Percentiles rank a stretch among this genome's conserved stretches.
Conservation (phyloP, 108 stramenopile genomes). For the Aurantiochytrium sp. region DNA sequence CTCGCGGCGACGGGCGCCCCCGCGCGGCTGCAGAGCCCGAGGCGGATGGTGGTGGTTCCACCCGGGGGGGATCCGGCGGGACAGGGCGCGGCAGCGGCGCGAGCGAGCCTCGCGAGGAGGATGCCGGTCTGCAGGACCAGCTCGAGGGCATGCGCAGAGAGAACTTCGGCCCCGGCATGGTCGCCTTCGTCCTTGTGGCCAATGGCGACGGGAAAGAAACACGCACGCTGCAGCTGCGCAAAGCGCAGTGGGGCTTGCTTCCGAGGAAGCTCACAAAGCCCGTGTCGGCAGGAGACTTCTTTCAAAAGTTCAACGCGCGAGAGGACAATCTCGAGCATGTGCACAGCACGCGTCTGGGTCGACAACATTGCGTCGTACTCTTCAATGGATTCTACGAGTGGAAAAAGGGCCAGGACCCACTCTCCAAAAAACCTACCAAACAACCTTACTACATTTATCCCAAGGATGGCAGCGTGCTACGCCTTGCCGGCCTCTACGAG, state of each 20-base stretch:
- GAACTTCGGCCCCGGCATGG: neutral
- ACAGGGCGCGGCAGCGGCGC: neutral
- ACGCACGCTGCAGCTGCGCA: neutral
- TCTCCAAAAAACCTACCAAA: neutral
- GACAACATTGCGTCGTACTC: slow-evolving; percentile 1
- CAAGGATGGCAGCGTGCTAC: neutral
- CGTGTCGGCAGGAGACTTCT: neutral
- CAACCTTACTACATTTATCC: slow-evolving; percentile 10
- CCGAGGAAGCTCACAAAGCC: neutral
- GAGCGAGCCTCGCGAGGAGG: neutral
- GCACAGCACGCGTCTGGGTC: neutral
- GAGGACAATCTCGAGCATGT: neutral
- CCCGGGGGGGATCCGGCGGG: neutral
- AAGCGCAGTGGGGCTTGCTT: slow-evolving; percentile 9
- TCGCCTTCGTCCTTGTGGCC: neutral
- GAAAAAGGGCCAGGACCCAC: neutral
- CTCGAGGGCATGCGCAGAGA: neutral
- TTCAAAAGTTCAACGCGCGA: neutral
- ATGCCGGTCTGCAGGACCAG: neutral
- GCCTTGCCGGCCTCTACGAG: slow-evolving; percentile 7
- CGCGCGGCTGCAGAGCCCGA: neutral
- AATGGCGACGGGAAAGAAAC: neutral
- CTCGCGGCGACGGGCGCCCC: neutral
- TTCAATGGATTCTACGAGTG: slow-evolving; percentile 19
- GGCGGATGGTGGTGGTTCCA: neutral